These are phyloP conservation scores for Tylopilus felleus DNA, from an alignment of 768 basidiomycete genomes.

Conservation along the genomic window DNA sequence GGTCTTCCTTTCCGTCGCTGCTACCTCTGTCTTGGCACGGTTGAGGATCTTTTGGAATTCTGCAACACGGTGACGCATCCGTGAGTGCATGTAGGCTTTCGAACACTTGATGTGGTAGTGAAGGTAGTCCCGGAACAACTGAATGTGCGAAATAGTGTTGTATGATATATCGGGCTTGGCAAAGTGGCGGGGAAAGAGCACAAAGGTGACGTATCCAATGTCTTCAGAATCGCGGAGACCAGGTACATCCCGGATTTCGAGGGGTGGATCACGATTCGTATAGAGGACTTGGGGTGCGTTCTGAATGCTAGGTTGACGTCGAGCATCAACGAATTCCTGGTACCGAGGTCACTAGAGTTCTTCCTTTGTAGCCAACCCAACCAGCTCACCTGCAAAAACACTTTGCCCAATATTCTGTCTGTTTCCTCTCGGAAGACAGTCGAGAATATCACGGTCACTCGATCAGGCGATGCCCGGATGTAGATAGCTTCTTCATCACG, in stretches of 20 bases:
- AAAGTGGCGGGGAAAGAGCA: constrained; percentile 97
- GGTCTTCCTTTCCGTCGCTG: constrained; percentile 82
- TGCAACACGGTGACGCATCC: constrained; percentile 90
- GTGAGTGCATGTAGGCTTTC: constrained; percentile 98
- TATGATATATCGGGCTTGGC: constrained; percentile 61
- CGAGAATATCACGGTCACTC: constrained; percentile 96
- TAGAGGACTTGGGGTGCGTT: constrained; percentile 97
- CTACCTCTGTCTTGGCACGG: constrained; percentile 90
- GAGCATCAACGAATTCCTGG: constrained; percentile 99
- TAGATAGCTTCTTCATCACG: constrained; percentile 98
- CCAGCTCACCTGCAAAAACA: constrained; percentile 87
- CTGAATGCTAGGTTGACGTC: constrained; percentile 87
- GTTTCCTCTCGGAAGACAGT: constrained; percentile 97
- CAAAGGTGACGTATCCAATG: constrained; percentile 95
- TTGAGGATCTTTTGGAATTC: constrained; percentile 97
- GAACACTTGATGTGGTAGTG: constrained; percentile 99
- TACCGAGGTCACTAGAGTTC: constrained; percentile 3
- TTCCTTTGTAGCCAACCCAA: not conserved
- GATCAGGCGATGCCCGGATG: constrained; percentile 87
- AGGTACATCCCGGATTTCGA: constrained; percentile 89
- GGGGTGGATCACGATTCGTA: constrained; percentile 89
- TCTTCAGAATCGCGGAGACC: constrained; percentile 83
- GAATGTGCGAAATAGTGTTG: constrained; percentile 88
- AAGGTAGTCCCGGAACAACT: constrained; percentile 97
- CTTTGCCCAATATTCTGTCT: constrained; percentile 93